Evolutionary conservation across 2,329 filamentous ascomycete species (phyloP).

Genomic region (Fusarium lateritium): DNA sequence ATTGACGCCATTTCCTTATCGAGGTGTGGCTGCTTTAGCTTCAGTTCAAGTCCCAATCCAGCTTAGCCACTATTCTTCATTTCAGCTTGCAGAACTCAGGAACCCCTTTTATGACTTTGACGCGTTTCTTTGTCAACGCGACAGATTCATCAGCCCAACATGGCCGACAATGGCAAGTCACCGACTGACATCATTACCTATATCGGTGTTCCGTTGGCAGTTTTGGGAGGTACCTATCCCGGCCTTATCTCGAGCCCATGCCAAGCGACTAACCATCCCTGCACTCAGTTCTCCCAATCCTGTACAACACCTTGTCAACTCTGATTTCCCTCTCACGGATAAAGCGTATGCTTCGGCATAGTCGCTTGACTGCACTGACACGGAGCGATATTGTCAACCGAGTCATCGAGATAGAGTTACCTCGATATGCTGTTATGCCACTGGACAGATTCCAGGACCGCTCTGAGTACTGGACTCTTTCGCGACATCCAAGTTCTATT

Average conservation of each 20-base stretch:
- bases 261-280: conserved; percentile 8
- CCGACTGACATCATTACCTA: conserved; percentile 69
- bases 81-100: conserved; percentile 18
- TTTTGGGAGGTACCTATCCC: conserved; percentile 60
- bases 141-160: conserved; percentile 16
- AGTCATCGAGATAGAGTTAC: conserved; percentile 76
- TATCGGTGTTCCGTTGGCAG: conserved; percentile 70
- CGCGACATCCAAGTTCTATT: conserved; percentile 65
- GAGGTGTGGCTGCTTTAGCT: conserved; percentile 15
- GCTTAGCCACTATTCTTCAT: conserved; percentile 20
- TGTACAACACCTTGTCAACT: conserved; percentile 75
- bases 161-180: conserved; percentile 54
- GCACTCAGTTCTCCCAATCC: conserved; percentile 69
- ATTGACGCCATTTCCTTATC: neutral
- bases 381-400: conserved; percentile 75
- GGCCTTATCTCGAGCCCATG: neutral
- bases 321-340: conserved; percentile 73
- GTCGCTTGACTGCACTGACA: conserved; percentile 71
- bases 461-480: conserved; percentile 71
- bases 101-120: conserved; percentile 16
- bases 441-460: conserved; percentile 68
- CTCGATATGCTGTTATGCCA: conserved; percentile 74
- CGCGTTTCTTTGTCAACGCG: neutral
- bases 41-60: conserved; percentile 9
- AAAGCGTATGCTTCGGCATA: conserved; percentile 69